These are phyloP conservation scores for Biscogniauxia marginata DNA, from an alignment of 2,329 filamentous ascomycete genomes.

Conservation along the genomic window DNA sequence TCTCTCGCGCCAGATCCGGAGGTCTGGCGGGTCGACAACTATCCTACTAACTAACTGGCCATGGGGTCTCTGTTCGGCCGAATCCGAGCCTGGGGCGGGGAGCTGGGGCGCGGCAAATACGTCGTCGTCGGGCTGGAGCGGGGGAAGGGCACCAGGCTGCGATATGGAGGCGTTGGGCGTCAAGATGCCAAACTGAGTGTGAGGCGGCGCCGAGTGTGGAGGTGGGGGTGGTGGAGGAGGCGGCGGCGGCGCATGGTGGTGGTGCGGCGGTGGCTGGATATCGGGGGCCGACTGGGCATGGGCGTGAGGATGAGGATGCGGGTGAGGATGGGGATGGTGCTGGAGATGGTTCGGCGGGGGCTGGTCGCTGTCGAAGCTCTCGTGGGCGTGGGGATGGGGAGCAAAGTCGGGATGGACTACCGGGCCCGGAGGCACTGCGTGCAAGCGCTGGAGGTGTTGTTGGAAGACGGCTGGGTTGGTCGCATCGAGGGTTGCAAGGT, in stretches of 20 bases:
- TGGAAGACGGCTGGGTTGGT: conserved; percentile 36
- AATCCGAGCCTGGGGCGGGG: conserved; percentile 29
- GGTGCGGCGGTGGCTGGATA: conserved; percentile 17
- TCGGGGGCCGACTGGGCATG: conserved; percentile 24
- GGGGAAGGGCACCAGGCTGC: conserved; percentile 17
- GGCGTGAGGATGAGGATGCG: conserved; percentile 19
- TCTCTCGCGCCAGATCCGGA: conserved; percentile 67
- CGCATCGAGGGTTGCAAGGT: conserved; percentile 41
- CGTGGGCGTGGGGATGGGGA: conserved; percentile 22
- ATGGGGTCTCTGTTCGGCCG: conserved; percentile 43
- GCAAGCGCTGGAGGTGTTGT: conserved; percentile 34
- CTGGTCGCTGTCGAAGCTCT: conserved; percentile 35
- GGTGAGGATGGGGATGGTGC: conserved; percentile 23
- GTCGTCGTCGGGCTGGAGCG: conserved; percentile 39
- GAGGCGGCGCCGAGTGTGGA: conserved; percentile 33
- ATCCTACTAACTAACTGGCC: conserved; percentile 56
- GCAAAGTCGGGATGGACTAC: conserved; percentile 29
- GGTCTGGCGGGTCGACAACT: conserved; percentile 64
- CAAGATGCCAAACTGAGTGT: conserved; percentile 48
- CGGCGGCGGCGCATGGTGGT: conserved; percentile 23
- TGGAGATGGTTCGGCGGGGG: conserved; percentile 16
- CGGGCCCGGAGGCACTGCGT: conserved; percentile 33
- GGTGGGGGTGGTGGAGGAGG: conserved; percentile 30
- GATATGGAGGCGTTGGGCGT: conserved; percentile 25
- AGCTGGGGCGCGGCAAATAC: conserved; percentile 28